Conservation (phyloP, 2,329 filamentous ascomycete species). For the Talaromyces sp. region DNA sequence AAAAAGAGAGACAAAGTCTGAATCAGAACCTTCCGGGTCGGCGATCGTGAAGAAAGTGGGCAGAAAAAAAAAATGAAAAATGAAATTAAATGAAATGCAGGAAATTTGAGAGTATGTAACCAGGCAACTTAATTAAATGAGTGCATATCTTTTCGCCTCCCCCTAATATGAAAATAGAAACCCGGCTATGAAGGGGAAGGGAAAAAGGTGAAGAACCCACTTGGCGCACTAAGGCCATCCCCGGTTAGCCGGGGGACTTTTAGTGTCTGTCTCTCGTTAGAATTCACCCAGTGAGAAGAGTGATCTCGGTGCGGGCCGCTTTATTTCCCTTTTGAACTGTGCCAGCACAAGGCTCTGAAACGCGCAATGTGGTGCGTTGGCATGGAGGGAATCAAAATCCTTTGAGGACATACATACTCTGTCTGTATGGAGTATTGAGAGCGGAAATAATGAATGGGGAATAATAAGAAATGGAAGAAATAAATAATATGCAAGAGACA, state of each 20-base stretch:
- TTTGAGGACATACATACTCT: neutral
- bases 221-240: neutral
- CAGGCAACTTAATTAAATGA: neutral
- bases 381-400: neutral
- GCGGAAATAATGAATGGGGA: too few relatives aligned
- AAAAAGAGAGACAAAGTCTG: too few relatives aligned
- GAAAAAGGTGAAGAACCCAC: constrained; percentile 17
- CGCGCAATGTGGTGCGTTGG: constrained; percentile 3
- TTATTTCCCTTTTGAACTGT: constrained; percentile 8
- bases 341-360: constrained; percentile 5
- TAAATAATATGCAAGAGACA: neutral
- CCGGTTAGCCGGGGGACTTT: neutral
- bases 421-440: neutral
- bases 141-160: too few relatives aligned
- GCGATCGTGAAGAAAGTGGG: neutral
- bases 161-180: neutral
- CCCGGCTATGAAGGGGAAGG: neutral
- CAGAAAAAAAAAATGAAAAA: neutral
- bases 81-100: neutral
- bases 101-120: neutral
- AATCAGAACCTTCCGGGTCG: neutral
- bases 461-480: too few relatives aligned
- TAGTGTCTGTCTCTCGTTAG: neutral
- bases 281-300: neutral
- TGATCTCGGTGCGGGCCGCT: constrained; percentile 20